Evolutionary conservation across 2,329 filamentous ascomycete species (phyloP), one percentile per base, ranked within the genome.

Genomic region (Exophiala dermatitidis): DNA sequence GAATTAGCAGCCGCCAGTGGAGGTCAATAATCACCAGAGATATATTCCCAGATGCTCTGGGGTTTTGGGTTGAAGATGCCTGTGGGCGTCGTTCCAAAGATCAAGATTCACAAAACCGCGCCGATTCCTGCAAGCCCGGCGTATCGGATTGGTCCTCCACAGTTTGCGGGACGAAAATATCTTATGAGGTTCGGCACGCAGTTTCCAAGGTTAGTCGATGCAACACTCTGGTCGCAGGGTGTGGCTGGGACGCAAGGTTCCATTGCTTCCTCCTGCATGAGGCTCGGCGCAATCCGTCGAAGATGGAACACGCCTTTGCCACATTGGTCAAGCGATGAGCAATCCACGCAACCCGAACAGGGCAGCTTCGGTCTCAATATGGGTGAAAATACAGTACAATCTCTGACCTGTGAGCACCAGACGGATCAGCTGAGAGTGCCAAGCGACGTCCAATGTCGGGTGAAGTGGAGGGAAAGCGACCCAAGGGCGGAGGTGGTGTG

Each of bases 401-500:
- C 19, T 19, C 19, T 19, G 19, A 19, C 19, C 19, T 19, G 19
- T 19, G 19, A 19, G 19, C 19, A 19, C 19, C 19, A 19, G 19
- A 19, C 19, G 19, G 19, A 19, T 19, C 19, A 47, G 43, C 49
- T 52, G 43, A 40, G 42, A 44, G 33, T 41, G 51, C 33, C 32
- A 45, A 45, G 5, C 41, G 38, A 41, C 38, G 38, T 28, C 19
- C 38, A 41, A 41, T 41, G 19, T 41, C 28, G 12, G 9, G 12
- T 5, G 42, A 45, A 29, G 42, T 32, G 7, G 42, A 32, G 4
- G 38, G 38, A 41, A 41, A 41, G 38, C 28, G 38, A 26, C 10
- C 4, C 26, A 45, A 41, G 51, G 38, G 46, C 51, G 51, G 46
- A 49, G 51, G 51, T 53, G 50, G 50, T 48, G 45, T 29, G 33